These are phyloP conservation scores for Candida montana DNA, from an alignment of 805 yeast species.

Conservation along the genomic window DNA sequence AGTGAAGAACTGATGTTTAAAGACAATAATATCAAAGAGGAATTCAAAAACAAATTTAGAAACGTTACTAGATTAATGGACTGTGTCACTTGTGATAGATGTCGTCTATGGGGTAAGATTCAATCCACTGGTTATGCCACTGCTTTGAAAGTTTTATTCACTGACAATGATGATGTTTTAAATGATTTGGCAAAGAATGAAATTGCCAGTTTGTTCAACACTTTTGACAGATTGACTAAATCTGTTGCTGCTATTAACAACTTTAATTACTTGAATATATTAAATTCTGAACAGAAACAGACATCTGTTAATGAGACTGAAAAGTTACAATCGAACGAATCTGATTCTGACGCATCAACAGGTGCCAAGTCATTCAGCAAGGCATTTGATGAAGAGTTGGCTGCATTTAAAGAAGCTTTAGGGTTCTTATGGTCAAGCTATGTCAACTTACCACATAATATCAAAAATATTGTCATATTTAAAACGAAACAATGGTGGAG, in stretches of 20 bases:
- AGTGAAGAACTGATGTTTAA: conserved; percentile 47
- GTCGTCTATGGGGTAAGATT: conserved; percentile 96
- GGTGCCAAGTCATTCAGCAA: conserved; percentile 22
- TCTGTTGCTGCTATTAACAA: conserved; percentile 69
- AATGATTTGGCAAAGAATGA: conserved; percentile 68
- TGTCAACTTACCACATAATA: conserved; percentile 57
- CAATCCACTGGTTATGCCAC: conserved; percentile 98
- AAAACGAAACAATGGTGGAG: conserved; percentile 64
- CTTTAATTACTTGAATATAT: conserved; percentile 53
- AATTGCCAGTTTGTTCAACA: conserved; percentile 83
- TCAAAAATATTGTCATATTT: conserved; percentile 45
- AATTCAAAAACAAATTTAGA: conserved; percentile 78
- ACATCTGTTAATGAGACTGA: too few relatives aligned
- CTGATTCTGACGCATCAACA: neutral
- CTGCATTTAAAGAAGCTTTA: conserved; percentile 53
- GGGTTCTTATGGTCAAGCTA: conserved; percentile 64
- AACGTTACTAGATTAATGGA: conserved; percentile 94
- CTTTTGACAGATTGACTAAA: conserved; percentile 87
- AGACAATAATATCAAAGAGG: conserved; percentile 65
- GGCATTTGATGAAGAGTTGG: conserved; percentile 46
- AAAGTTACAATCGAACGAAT: neutral
- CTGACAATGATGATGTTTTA: conserved; percentile 51
- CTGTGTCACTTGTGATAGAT: conserved; percentile 97
- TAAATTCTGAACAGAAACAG: conserved; percentile 7
- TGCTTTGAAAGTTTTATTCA: conserved; percentile 78